Evolutionary conservation across 2,329 filamentous ascomycete genomes (phyloP).

Genomic region (Diaporthe sp.): DNA sequence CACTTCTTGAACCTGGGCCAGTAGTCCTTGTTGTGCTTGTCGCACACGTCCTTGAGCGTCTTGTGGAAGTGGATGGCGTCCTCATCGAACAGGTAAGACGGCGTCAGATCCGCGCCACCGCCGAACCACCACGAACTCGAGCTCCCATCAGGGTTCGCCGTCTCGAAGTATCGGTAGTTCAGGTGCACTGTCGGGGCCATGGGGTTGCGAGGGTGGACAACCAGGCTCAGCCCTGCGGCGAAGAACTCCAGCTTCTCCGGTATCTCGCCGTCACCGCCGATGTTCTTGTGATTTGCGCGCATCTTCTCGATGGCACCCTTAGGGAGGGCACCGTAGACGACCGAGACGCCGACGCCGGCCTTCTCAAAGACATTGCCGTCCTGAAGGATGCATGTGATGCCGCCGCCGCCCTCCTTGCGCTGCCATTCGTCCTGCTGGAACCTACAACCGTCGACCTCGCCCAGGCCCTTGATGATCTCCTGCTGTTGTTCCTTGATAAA

Average conservation of each 20-base stretch:
- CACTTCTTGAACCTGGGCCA: constrained; percentile 97
- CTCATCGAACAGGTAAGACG: constrained; percentile 94
- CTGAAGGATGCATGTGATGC: constrained; percentile 94
- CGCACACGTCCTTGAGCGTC: constrained; percentile 92
- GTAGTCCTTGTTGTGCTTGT: constrained; percentile 92
- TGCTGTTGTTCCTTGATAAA: constrained; percentile 95
- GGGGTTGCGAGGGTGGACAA: constrained; percentile 93
- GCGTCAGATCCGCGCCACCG: constrained; percentile 93
- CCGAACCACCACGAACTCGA: constrained; percentile 98
- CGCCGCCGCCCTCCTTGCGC: constrained; percentile 89
- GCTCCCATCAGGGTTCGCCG: constrained; percentile 84
- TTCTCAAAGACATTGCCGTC: constrained; percentile 99
- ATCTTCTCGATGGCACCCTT: constrained; percentile 91
- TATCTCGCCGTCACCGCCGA: constrained; percentile 73
- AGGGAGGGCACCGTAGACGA: constrained; percentile 93
- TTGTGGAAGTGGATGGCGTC: constrained; percentile 97
- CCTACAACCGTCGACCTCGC: constrained; percentile 84
- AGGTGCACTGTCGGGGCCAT: constrained; percentile 98
- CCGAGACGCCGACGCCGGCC: constrained; percentile 92
- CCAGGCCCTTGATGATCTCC: constrained; percentile 86
- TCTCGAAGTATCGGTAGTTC: constrained; percentile 99
- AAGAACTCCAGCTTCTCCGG: constrained; percentile 93
- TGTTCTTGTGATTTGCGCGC: constrained; percentile 93
- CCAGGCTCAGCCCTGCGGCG: constrained; percentile 91
- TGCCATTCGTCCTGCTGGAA: constrained; percentile 92